Conservation (phyloP, 2,329 filamentous ascomycete species). For the Phialophora tarda region DNA sequence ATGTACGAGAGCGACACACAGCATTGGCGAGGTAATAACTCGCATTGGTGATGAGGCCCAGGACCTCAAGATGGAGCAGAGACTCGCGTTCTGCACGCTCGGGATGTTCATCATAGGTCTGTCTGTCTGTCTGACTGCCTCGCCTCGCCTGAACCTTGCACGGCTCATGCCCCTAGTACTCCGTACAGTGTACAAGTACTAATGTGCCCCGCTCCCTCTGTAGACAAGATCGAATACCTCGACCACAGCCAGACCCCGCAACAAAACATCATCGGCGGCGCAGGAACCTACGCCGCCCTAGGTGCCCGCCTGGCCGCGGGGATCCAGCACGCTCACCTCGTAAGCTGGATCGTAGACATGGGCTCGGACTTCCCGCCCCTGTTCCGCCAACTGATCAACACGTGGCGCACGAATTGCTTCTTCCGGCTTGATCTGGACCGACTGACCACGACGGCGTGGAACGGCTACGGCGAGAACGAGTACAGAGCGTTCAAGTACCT, state of each 20-base stretch:
- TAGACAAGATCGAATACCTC: slow-evolving; percentile 89
- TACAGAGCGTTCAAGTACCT: slow-evolving; percentile 83
- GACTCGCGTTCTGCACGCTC: slow-evolving; percentile 69
- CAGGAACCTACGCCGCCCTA: slow-evolving; percentile 82
- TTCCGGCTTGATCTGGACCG: slow-evolving; percentile 69
- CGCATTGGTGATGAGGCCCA: background rate
- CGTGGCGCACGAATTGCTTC: slow-evolving; percentile 77
- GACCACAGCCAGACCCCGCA: slow-evolving; percentile 65
- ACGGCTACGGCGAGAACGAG: slow-evolving; percentile 76
- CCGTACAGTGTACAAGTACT: too few species aligned
- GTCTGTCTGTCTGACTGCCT: slow-evolving; percentile 6
- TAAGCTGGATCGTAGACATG: slow-evolving; percentile 91
- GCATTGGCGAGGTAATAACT: background rate
- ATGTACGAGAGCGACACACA: background rate
- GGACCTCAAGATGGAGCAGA: slow-evolving; percentile 3
- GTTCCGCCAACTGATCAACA: slow-evolving; percentile 67
- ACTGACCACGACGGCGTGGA: slow-evolving; percentile 89
- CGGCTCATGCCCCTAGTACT: too few species aligned
- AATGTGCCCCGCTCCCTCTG: background rate
- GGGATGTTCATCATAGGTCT: slow-evolving; percentile 73
- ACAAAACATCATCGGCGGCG: slow-evolving; percentile 80
- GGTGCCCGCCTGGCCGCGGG: slow-evolving; percentile 89
- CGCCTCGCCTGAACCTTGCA: slow-evolving; percentile 48
- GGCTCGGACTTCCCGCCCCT: slow-evolving; percentile 82
- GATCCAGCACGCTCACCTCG: slow-evolving; percentile 64